Evolutionary conservation across 805 yeast species (phyloP).

Genomic region (Saturnispora serradocipensis): DNA sequence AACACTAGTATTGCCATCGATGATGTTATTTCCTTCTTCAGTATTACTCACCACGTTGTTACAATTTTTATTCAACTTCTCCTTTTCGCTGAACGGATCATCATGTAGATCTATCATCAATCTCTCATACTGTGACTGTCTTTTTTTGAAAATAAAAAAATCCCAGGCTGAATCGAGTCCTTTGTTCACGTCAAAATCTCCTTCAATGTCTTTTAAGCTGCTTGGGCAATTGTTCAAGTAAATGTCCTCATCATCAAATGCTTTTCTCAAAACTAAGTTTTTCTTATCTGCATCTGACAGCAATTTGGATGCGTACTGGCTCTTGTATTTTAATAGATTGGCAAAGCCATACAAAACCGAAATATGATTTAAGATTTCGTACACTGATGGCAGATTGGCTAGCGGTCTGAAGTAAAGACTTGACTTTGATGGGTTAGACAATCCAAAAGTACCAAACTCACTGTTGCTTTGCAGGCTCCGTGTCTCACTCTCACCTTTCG

Average conservation of each 20-base stretch:
- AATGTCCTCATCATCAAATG: conserved; percentile 22
- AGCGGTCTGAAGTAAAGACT: conserved; percentile 17
- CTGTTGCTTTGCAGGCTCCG: background rate
- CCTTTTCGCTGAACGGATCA: conserved; percentile 11
- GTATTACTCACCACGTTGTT: background rate
- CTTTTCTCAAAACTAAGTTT: conserved; percentile 22
- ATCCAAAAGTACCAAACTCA: background rate
- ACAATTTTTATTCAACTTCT: background rate
- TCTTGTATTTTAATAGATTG: conserved; percentile 18
- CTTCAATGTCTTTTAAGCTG: conserved; percentile 8
- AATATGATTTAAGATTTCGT: conserved; percentile 20
- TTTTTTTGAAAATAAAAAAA: conserved; percentile 35
- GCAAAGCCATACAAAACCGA: conserved; percentile 17
- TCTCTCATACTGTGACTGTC: conserved; percentile 45
- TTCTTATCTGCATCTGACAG: conserved; percentile 31
- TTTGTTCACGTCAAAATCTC: conserved; percentile 3
- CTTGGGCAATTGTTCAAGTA: background rate
- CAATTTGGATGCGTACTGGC: conserved; percentile 24
- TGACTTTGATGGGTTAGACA: background rate
- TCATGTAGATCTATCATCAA: conserved; percentile 30
- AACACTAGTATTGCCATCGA: background rate
- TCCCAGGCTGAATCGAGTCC: conserved; percentile 35
- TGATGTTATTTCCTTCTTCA: background rate
- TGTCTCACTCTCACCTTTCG: conserved; percentile 13
- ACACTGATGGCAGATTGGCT: conserved; percentile 24